A percentile compares a stretch with the other conserved stretches of the same genome.
Evolutionary conservation across 305 asterid genomes (phyloP).

Genomic region (Caryopteris hybrid): DNA sequence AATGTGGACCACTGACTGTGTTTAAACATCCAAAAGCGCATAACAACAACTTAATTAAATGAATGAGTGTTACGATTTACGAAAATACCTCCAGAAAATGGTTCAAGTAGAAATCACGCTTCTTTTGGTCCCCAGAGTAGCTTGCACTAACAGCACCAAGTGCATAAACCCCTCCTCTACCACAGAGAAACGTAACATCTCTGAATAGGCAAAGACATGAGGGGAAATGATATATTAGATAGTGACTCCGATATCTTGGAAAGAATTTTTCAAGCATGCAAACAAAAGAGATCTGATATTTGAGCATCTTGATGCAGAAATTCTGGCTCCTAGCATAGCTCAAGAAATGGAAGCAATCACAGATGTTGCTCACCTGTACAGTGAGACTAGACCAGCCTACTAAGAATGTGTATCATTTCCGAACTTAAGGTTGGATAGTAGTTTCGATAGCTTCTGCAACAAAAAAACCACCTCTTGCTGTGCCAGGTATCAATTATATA

Average conservation of each 20-base stretch:
- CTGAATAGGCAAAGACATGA: conserved; percentile 28
- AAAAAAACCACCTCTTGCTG: background rate
- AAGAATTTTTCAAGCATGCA: background rate
- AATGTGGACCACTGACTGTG: no score
- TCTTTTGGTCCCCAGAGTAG: conserved; percentile 46
- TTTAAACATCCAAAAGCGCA: no score
- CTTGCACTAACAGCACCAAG: conserved; percentile 71
- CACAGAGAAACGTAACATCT: conserved; percentile 68
- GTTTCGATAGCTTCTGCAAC: background rate
- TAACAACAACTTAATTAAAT: no score
- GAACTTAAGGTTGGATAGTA: no score
- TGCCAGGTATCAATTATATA: background rate
- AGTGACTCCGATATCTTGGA: background rate
- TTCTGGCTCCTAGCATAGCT: no score
- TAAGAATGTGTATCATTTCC: background rate
- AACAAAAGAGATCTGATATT: no score
- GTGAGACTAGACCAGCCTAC: background rate
- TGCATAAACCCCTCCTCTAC: conserved; percentile 75
- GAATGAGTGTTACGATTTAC: no score
- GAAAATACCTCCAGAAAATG: conserved; percentile 71
- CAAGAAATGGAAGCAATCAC: background rate
- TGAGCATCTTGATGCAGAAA: background rate
- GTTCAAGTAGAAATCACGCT: conserved; percentile 44
- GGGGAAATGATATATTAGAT: no score
- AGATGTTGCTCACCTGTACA: background rate